Evolutionary conservation across 108 stramenopile genomes (phyloP), one percentile per base, ranked within the genome.

Genomic region (Nitzschia sp.): DNA sequence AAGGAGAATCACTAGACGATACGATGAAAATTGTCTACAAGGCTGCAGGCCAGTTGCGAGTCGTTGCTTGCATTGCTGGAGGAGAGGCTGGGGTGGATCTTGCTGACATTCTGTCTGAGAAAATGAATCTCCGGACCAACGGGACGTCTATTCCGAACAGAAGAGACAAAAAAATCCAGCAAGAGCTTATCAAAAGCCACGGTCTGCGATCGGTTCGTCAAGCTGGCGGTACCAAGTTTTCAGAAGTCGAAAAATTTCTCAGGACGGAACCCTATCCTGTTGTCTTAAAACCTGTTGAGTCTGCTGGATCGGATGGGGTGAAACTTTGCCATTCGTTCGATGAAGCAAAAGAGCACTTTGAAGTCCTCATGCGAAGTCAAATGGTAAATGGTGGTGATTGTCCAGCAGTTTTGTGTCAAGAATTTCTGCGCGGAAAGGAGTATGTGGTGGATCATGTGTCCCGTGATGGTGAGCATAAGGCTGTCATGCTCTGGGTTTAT

Each of bases 241-340:
- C 61, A n/a, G 90, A 88, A 0, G 91, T 96, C 23, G 86, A 91
- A 54, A 65, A 71, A 21, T 96, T 95, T 65, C 79, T 97, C 28
- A 60, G 66, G 27, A 82, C 72, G 16, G 88, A 89, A 45, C 75
- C 75, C 13, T 94, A 85, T 58, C 91, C 94, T 48, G 87, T 94
- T 45, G 95, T 98, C 2, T 68, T 98, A 23, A 98, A 98, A 73
- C 98, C 98, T 8, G 81, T 83, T 9, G 94, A 93, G 63, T 85
- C 80, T 26, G 96, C 98, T 16, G 98, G 98, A 8, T 89, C 88
- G 17, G 98, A 98, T 67, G 96, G 93, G 38, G 98, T 97, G 16
- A 95, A 91, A 69, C 85, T 97, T 19, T 97, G 96, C 60, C 85
- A 88, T 57, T 75, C 84, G 60, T 76, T 88, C 59, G 93, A 91